Evolutionary conservation across 2,329 filamentous ascomycete species (phyloP), one percentile per base, ranked within the genome.

Genomic region (Coniochaeta ligniaria): DNA sequence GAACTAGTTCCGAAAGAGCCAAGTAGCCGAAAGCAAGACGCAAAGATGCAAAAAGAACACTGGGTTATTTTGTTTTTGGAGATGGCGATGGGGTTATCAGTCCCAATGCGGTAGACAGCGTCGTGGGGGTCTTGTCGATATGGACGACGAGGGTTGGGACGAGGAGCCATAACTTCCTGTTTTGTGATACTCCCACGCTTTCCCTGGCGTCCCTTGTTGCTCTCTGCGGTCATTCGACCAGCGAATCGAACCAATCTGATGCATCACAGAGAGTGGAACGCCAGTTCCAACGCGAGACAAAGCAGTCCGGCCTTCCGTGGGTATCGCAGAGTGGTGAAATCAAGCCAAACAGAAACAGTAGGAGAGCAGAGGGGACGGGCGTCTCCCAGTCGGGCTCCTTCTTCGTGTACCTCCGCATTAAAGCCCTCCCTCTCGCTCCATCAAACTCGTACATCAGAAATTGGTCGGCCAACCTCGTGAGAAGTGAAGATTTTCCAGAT

Each of bases 401-500:
- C 65, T 68, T 68, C 64, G 61, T 69, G 64, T 67, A 65, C 54
- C 54, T 65, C 64, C 63, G 61, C 65, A 60, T 68, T 71, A 70
- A 71, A 66, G 69, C 75, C 75, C 38, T 31, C 38, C 76, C 74
- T 72, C 75, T 73, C 73, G 73, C 68, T 65, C 73, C 73, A 64
- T 69, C 68, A 72, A 63, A 67, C 65, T 63, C 64, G 69, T 70
- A 74, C 74, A 75, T 76, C 75, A 76, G 72, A 77, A 74, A 71
- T 67, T 24, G 74, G 73, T 76, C 74, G 74, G 76, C 78, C 78
- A 80, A 80, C 77, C 76, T 80, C 74, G 69, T 69, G 65, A 79
- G 78, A 80, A 81, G 78, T 75, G 78, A 77, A 79, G 76, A 73
- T 67, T 68, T 69, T 41, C 17, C 38, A n/a, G 17, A 16, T 38